phyloP scores from a whole-genome alignment of 768 basidiomycete genomes.

The Lactarius vividus region DNA sequence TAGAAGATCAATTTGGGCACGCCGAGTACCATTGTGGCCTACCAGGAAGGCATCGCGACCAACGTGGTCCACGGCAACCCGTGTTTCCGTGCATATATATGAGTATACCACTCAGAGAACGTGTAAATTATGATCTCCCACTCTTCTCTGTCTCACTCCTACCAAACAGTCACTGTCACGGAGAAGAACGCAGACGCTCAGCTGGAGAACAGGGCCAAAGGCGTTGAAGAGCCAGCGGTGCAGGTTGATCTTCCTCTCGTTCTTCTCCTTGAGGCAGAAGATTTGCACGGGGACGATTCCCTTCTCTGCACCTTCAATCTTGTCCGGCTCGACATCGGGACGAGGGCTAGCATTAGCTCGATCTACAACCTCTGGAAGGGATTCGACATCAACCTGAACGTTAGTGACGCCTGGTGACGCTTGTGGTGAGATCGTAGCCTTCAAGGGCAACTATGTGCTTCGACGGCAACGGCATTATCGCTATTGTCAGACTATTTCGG shows the following conservation, averaged over 20 bases:
- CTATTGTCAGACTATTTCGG: background rate
- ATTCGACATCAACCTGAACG: slow-evolving; percentile 88
- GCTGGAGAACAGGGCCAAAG: too few relatives aligned
- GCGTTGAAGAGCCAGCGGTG: too few relatives aligned
- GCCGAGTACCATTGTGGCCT: slow-evolving; percentile 84
- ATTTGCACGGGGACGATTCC: too few relatives aligned
- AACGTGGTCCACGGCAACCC: slow-evolving; percentile 75
- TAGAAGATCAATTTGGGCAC: slow-evolving; percentile 81
- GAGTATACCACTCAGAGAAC: slow-evolving; percentile 91
- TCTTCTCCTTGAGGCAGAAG: too few relatives aligned
- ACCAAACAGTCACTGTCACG: slow-evolving; percentile 64
- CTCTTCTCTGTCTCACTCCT: background rate
- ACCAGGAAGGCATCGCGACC: slow-evolving; percentile 92
- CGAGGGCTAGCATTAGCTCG: slow-evolving; percentile 79
- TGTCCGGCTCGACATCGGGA: slow-evolving; percentile 89
- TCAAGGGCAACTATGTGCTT: slow-evolving; percentile 77
- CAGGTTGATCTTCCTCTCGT: too few relatives aligned
- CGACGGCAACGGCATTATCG: background rate
- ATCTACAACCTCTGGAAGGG: slow-evolving; percentile 96
- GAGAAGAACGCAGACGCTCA: too few relatives aligned
- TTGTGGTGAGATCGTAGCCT: slow-evolving; percentile 93
- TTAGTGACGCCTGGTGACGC: slow-evolving; percentile 62
- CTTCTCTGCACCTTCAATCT: too few relatives aligned
- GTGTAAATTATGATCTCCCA: slow-evolving; percentile 28
- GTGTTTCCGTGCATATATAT: slow-evolving; percentile 87